Evolutionary conservation across 129 eudicot species (phyloP), one percentile per base, ranked within the genome.

Genomic region (Gnaphalium uliginosum): DNA sequence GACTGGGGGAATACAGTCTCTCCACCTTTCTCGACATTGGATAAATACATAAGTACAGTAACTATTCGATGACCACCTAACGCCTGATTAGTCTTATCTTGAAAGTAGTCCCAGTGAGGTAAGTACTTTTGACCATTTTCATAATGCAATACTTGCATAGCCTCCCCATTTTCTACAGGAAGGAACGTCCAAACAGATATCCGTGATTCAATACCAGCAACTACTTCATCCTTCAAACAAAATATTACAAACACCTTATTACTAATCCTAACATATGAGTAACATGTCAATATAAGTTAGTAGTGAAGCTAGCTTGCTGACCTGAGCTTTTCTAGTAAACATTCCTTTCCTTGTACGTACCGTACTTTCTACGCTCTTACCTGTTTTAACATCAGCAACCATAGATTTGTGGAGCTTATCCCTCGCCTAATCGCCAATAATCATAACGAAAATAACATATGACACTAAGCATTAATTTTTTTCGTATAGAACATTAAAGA

Each of bases 301-400:
- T 29, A 19, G 19, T 68, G 43, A 67, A 57, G 72, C 64, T 51
- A 57, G 72, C 64, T 51, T 22, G 68, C 89, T 53, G 59, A 89
- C 97, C 98, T 93, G 92, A 46, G 78, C 77, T 80, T 88, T 88
- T 56, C 18, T 61, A n/a, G 90, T 88, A 83, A 93, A 93, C 98
- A 86, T 90, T 83, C 98, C 98, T 3, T 93, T 86, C 83, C 98
- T 93, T 15, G 98, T 93, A 39, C 98, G 86, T 41, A 88, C 90
- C 46, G 78, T 86, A 67, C 96, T 93, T 69, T 85, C 90, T 51
- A 86, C 59, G 73, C 96, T 93, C 89, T 93, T 88, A 57, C 98
- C 98, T 0, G 96, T 81, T 27, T 85, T 89, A 84, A 75, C 75
- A 74, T 93, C 98, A 9, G 96, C 89, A 62, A 93, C 98, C 98